Evolutionary conservation across 108 stramenopile genomes (phyloP).

Genomic region (Cyclotella kingstonii): DNA sequence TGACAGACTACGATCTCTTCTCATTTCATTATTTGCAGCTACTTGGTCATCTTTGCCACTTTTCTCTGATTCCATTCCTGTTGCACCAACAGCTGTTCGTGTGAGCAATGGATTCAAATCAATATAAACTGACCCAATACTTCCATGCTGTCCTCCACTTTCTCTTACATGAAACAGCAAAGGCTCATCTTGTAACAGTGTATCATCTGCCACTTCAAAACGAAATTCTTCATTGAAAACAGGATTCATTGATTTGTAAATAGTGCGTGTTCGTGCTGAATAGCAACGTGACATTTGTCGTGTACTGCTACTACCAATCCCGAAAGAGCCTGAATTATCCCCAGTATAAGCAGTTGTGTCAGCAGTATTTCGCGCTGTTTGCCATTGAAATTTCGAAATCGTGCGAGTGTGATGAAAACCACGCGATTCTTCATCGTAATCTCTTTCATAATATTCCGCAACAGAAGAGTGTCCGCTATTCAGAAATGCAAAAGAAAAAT

Average conservation of each 20-base stretch:
- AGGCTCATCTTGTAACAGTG: slow-evolving; percentile 94
- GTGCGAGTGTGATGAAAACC: slow-evolving; percentile 7
- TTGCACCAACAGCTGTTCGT: slow-evolving; percentile 61
- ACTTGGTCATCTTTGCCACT: slow-evolving; percentile 14
- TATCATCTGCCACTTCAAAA: slow-evolving; percentile 95
- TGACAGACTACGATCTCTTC: slow-evolving; percentile 7
- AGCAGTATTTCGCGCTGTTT: neutral
- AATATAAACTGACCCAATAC: slow-evolving; percentile 92
- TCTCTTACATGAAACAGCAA: slow-evolving; percentile 77
- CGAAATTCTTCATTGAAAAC: slow-evolving; percentile 93
- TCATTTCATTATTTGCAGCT: neutral
- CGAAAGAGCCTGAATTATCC: neutral
- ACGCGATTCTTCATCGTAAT: neutral
- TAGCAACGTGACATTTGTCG: slow-evolving; percentile 71
- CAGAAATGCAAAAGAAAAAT: neutral
- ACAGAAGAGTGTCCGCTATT: slow-evolving; percentile 55
- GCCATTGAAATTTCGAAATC: slow-evolving; percentile 26
- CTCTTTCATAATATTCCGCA: slow-evolving; percentile 60
- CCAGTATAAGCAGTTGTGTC: neutral
- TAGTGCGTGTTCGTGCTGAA: slow-evolving; percentile 77
- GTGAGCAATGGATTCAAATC: slow-evolving; percentile 93
- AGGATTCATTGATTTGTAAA: slow-evolving; percentile 75
- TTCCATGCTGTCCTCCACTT: slow-evolving; percentile 36
- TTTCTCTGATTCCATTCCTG: slow-evolving; percentile 20
- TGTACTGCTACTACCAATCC: neutral